A percentile compares a stretch with the other conserved stretches of the same genome.
Evolutionary conservation across 805 yeast species (phyloP).

Genomic region (Clavispora carvajalis): DNA sequence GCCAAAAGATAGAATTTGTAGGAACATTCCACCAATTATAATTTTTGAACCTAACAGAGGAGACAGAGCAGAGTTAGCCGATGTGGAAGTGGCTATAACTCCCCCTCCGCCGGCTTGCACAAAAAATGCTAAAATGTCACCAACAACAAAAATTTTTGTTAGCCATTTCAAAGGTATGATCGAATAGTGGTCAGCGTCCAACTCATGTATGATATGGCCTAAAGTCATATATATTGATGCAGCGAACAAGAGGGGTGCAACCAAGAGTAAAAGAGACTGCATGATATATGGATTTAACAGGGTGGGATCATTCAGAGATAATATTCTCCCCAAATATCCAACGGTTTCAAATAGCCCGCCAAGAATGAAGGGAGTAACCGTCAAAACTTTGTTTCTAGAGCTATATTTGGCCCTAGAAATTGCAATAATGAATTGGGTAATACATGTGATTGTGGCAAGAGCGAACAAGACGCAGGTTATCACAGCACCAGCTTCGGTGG

Average conservation of each 20-base stretch:
- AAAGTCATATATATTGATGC: constrained; percentile 28
- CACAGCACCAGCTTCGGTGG: not conserved
- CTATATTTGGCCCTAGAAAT: not conserved
- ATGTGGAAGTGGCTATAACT: too few relatives aligned
- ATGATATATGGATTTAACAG: constrained; percentile 15
- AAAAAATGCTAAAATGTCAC: constrained; percentile 24
- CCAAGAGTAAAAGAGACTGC: constrained; percentile 20
- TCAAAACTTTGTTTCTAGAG: not conserved
- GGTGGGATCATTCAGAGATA: constrained; percentile 9
- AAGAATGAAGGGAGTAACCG: constrained; percentile 15
- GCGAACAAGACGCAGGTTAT: not conserved
- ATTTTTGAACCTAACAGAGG: constrained; percentile 15
- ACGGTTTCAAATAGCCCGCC: constrained; percentile 20
- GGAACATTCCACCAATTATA: constrained; percentile 22
- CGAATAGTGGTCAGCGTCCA: constrained; percentile 13
- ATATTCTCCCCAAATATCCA: constrained; percentile 21
- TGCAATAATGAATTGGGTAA: not conserved
- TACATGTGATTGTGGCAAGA: not conserved
- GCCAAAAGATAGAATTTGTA: constrained; percentile 26
- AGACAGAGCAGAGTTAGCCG: not conserved
- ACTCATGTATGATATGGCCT: constrained; percentile 17
- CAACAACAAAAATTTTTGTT: constrained; percentile 24
- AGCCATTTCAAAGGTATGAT: constrained; percentile 17
- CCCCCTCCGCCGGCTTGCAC: constrained; percentile 31
- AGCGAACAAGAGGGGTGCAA: constrained; percentile 27